These are phyloP conservation scores for Fusarium anthophilum DNA, from an alignment of 2,329 filamentous ascomycete species.

Conservation along the genomic window DNA sequence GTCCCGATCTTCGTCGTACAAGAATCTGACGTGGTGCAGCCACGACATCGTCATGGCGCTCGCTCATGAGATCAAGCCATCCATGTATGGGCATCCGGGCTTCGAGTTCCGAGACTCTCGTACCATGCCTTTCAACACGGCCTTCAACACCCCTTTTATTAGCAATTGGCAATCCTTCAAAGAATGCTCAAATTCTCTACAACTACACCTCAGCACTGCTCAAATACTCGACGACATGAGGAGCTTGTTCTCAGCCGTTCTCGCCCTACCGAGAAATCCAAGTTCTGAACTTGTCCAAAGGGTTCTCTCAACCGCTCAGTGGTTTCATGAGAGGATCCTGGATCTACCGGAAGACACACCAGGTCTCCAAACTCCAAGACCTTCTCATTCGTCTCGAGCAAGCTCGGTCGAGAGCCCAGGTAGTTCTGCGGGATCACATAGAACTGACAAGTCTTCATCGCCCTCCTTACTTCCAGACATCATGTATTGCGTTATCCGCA, in stretches of 20 bases:
- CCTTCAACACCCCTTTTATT: conserved; percentile 60
- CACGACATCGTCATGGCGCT: conserved; percentile 59
- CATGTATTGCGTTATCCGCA: conserved; percentile 58
- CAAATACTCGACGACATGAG: conserved; percentile 63
- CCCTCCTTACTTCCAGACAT: conserved; percentile 48
- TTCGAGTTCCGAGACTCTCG: conserved; percentile 54
- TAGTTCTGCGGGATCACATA: conserved; percentile 22
- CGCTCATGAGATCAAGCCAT: conserved; percentile 56
- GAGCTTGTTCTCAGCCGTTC: conserved; percentile 55
- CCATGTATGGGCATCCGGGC: conserved; percentile 51
- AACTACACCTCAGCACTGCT: conserved; percentile 58
- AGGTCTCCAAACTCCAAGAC: conserved; percentile 15
- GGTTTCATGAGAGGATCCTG: conserved; percentile 53
- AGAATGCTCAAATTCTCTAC: conserved; percentile 51
- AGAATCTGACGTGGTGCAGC: conserved; percentile 44
- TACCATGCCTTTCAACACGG: conserved; percentile 52
- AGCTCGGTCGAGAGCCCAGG: conserved; percentile 20
- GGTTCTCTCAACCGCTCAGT: conserved; percentile 51
- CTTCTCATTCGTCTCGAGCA: conserved; percentile 14
- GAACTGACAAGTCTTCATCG: conserved; percentile 26
- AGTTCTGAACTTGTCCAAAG: conserved; percentile 50
- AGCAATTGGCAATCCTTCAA: conserved; percentile 54
- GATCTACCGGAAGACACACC: conserved; percentile 45
- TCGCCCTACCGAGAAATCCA: conserved; percentile 50
- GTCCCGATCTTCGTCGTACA: not conserved